These are phyloP conservation scores for Chenopodium album DNA, from an alignment of 148 eudicot genomes.

Conservation along the genomic window DNA sequence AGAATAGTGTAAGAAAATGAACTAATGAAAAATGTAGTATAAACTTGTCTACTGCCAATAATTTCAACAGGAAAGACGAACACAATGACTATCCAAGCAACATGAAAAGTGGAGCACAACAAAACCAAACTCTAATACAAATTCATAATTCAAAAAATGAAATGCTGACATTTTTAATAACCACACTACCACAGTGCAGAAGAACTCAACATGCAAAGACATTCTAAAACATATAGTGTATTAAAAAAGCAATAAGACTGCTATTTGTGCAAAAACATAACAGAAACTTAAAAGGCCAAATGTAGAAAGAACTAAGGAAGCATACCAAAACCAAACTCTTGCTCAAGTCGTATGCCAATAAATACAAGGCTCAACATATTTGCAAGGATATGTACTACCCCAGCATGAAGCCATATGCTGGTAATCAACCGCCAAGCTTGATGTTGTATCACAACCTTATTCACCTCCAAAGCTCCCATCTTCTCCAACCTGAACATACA, in stretches of 20 bases:
- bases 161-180: neutral
- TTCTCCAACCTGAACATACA: constrained; percentile 43
- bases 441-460: constrained; percentile 47
- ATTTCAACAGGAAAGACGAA: neutral
- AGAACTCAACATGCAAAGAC: neutral
- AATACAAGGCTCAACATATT: constrained; percentile 77
- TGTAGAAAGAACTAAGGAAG: neutral
- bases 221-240: neutral
- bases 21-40: too few relatives aligned
- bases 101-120: neutral
- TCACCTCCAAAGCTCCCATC: constrained; percentile 69
- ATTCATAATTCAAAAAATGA: neutral
- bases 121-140: neutral
- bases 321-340: constrained; percentile 87
- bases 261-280: neutral
- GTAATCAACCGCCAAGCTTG: constrained; percentile 64
- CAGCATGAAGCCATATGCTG: constrained; percentile 91
- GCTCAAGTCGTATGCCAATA: constrained; percentile 82
- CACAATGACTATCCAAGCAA: neutral
- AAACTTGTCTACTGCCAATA: neutral
- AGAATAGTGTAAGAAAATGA: neutral
- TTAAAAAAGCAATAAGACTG: neutral
- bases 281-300: neutral
- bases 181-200: neutral
- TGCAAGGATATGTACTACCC: constrained; percentile 68